Percentiles rank a stretch among this genome's conserved stretches.
These are phyloP conservation scores for Aspergillus calidoustus DNA, from an alignment of 2,329 filamentous ascomycete species.

Conservation along the genomic window DNA sequence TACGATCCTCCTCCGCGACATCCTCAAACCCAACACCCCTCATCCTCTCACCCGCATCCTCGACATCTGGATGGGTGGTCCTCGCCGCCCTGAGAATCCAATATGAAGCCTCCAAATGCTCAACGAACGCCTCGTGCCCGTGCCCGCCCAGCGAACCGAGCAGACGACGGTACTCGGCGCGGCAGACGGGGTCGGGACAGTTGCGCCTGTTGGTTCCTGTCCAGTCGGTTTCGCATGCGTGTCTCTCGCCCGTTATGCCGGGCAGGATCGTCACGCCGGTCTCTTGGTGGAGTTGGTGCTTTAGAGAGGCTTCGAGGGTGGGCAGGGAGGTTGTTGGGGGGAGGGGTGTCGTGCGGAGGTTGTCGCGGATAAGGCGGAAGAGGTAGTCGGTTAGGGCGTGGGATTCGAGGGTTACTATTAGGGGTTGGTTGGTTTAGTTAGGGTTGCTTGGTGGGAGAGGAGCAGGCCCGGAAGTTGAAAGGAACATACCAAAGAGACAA, in stretches of 20 bases:
- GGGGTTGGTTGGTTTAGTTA: conserved; percentile 12
- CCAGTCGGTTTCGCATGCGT: conserved; percentile 42
- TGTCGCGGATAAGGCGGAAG: conserved; percentile 41
- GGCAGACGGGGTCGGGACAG: conserved; percentile 33
- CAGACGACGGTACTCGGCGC: conserved; percentile 26
- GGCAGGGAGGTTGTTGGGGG: conserved; percentile 16
- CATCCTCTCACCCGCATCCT: conserved; percentile 28
- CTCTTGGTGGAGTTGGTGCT: conserved; percentile 33
- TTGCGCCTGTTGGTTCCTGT: conserved; percentile 28
- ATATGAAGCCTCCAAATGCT: conserved; percentile 30
- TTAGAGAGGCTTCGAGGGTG: conserved; percentile 27
- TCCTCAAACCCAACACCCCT: conserved; percentile 35
- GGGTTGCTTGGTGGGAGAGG: background rate
- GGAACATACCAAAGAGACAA: conserved; percentile 35
- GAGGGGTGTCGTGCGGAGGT: conserved; percentile 24
- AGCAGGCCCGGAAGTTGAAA: background rate
- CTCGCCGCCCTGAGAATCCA: conserved; percentile 39
- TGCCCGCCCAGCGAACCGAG: conserved; percentile 24
- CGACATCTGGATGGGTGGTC: conserved; percentile 36
- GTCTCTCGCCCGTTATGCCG: conserved; percentile 25
- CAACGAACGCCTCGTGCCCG: conserved; percentile 25
- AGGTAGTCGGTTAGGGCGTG: conserved; percentile 34
- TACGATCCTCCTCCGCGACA: conserved; percentile 30
- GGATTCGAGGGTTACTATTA: conserved; percentile 33
- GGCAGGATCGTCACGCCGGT: conserved; percentile 24